Evolutionary conservation across 805 yeast genomes (phyloP).

Genomic region (Soucietia sequanensis): DNA sequence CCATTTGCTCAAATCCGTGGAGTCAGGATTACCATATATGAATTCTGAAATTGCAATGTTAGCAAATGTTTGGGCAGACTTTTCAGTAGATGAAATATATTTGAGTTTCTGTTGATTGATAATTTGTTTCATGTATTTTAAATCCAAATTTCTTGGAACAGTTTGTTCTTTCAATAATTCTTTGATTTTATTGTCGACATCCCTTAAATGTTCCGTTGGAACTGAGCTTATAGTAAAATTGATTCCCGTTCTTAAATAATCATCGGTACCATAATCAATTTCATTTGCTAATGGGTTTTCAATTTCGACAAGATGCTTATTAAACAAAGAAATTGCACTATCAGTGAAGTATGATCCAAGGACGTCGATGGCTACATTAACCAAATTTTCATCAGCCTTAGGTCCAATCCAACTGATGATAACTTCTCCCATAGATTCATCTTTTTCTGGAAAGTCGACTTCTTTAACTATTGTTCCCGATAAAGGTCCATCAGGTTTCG

Average conservation of each 20-base stretch:
- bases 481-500: conserved; percentile 45
- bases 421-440: conserved; percentile 79
- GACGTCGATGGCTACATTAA: conserved; percentile 68
- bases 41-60: conserved; percentile 74
- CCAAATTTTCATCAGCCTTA: conserved; percentile 45
- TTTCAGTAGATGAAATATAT: conserved; percentile 60
- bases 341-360: conserved; percentile 74
- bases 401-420: conserved; percentile 84
- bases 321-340: conserved; percentile 73
- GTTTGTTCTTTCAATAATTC: conserved; percentile 54
- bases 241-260: conserved; percentile 61
- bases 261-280: conserved; percentile 69
- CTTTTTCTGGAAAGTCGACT: conserved; percentile 84
- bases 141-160: conserved; percentile 51
- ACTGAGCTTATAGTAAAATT: conserved; percentile 66
- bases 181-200: conserved; percentile 52
- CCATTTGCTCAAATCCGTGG: conserved; percentile 56
- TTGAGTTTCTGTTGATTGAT: conserved; percentile 64
- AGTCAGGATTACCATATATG: conserved; percentile 69
- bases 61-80: conserved; percentile 58
- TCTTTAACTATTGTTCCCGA: conserved; percentile 40
- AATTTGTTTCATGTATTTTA: conserved; percentile 64
- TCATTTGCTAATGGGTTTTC: conserved; percentile 79
- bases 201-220: conserved; percentile 60
- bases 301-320: conserved; percentile 71